Conservation (phyloP, 768 basidiomycete genomes). For the Galerina sulciceps region DNA sequence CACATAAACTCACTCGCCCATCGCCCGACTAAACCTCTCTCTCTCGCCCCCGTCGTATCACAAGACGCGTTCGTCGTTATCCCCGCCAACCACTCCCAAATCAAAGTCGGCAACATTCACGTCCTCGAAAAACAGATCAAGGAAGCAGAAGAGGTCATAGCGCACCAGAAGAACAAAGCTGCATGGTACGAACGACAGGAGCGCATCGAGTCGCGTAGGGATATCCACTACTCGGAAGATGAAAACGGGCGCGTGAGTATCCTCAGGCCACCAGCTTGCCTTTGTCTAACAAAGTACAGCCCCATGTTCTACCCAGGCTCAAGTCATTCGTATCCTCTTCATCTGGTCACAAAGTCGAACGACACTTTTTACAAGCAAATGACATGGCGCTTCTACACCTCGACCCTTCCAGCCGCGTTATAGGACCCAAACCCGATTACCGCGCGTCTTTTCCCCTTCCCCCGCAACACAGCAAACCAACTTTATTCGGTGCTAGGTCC, state of each 20-base stretch:
- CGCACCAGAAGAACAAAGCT: conserved; percentile 27
- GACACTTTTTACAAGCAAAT: too few relatives aligned
- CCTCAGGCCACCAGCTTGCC: not conserved
- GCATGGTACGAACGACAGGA: conserved; percentile 29
- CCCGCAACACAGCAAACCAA: not conserved
- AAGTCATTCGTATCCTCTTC: too few relatives aligned
- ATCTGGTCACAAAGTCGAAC: too few relatives aligned
- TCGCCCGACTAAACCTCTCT: conserved; percentile 9
- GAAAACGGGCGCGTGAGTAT: not conserved
- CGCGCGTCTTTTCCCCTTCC: not conserved
- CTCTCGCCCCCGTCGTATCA: conserved; percentile 11
- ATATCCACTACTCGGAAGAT: not conserved
- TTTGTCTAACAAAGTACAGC: not conserved
- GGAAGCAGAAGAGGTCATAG: conserved; percentile 15
- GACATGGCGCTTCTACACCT: too few relatives aligned
- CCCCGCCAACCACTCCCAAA: conserved; percentile 14
- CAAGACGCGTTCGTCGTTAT: conserved; percentile 28
- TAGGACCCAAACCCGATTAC: not conserved
- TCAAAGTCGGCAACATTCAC: conserved; percentile 25
- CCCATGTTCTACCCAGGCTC: too few relatives aligned
- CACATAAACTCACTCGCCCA: conserved; percentile 32
- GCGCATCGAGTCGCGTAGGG: conserved; percentile 11
- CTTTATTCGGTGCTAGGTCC: not conserved
- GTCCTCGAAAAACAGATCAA: conserved; percentile 17
- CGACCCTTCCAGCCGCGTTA: too few relatives aligned